Evolutionary conservation across 495 filamentous ascomycete genomes (phyloP).

Genomic region (Neurospora intermedia): DNA sequence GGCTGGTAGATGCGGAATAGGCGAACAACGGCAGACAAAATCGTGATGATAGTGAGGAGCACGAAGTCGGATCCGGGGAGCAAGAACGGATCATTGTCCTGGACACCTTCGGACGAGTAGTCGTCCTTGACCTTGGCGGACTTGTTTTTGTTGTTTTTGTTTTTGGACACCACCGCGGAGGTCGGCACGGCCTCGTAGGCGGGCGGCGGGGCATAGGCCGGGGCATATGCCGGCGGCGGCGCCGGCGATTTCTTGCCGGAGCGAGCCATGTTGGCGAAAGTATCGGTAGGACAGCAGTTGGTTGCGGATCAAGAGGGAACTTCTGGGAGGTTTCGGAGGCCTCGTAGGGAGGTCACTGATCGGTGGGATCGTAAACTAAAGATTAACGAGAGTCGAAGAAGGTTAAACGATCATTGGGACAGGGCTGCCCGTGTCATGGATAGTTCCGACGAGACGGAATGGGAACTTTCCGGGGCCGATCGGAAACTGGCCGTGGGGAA

Average conservation of each 20-base stretch:
- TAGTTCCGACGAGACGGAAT: neutral
- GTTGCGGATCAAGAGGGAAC: neutral
- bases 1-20: slow-evolving; percentile 95
- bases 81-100: slow-evolving; percentile 61
- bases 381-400: slow-evolving; percentile 40
- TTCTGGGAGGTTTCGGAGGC: neutral
- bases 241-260: slow-evolving; percentile 30
- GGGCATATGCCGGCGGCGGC: slow-evolving; percentile 17
- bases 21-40: slow-evolving; percentile 69
- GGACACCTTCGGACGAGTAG: slow-evolving; percentile 56
- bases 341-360: slow-evolving; percentile 7
- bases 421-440: slow-evolving; percentile 17
- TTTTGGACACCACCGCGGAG: slow-evolving; percentile 8
- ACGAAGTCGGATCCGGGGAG: slow-evolving; percentile 76
- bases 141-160: slow-evolving; percentile 25
- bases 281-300: neutral
- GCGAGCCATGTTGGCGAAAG: slow-evolving; percentile 29
- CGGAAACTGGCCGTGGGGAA: slow-evolving; percentile 9
- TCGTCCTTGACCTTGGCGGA: slow-evolving; percentile 31
- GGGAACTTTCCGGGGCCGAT: slow-evolving; percentile 6
- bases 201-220: slow-evolving; percentile 1
- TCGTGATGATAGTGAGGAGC: slow-evolving; percentile 57
- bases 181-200: neutral
- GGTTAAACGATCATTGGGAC: slow-evolving; percentile 32
- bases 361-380: slow-evolving; percentile 11